phyloP scores from a whole-genome alignment of 2,329 filamentous ascomycete species.

The Aspergillus ochraceoroseus region DNA sequence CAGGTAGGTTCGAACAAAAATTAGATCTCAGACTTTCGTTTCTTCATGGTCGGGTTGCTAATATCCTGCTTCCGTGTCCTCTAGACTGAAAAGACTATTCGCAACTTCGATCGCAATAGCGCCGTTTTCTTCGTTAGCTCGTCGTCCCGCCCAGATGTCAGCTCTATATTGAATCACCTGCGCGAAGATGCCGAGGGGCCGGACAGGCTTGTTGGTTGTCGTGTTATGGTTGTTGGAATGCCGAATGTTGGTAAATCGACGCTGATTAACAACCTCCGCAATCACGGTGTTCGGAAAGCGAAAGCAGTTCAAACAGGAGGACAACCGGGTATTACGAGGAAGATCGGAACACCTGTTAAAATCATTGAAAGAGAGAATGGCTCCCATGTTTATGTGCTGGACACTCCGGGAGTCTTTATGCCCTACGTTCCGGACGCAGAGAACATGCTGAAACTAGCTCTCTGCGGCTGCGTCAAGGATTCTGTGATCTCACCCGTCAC shows the following conservation, averaged over 20 bases:
- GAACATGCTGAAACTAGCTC: conserved; percentile 89
- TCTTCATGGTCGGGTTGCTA: background rate
- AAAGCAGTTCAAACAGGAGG: conserved; percentile 80
- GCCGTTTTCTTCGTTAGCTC: conserved; percentile 37
- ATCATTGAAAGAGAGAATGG: conserved; percentile 58
- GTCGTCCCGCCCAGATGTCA: conserved; percentile 29
- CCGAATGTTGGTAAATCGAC: conserved; percentile 96
- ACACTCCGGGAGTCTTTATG: conserved; percentile 93
- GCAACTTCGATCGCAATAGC: conserved; percentile 32
- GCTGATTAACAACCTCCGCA: conserved; percentile 80
- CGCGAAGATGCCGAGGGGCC: conserved; percentile 29
- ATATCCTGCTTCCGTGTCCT: background rate
- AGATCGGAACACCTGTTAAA: conserved; percentile 76
- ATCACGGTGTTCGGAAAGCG: conserved; percentile 56
- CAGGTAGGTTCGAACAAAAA: conserved; percentile 31
- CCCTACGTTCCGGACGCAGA: conserved; percentile 82
- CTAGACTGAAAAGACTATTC: conserved; percentile 33
- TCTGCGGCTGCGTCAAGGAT: conserved; percentile 87
- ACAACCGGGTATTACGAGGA: conserved; percentile 84
- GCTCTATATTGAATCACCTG: conserved; percentile 33
- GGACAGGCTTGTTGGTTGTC: conserved; percentile 66
- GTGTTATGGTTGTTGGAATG: conserved; percentile 90
- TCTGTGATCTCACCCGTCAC: conserved; percentile 72
- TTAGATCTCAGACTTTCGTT: background rate
- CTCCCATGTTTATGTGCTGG: conserved; percentile 72